Conservation (phyloP, 352 stramenopile genomes). For the Ophiocytium majus region DNA sequence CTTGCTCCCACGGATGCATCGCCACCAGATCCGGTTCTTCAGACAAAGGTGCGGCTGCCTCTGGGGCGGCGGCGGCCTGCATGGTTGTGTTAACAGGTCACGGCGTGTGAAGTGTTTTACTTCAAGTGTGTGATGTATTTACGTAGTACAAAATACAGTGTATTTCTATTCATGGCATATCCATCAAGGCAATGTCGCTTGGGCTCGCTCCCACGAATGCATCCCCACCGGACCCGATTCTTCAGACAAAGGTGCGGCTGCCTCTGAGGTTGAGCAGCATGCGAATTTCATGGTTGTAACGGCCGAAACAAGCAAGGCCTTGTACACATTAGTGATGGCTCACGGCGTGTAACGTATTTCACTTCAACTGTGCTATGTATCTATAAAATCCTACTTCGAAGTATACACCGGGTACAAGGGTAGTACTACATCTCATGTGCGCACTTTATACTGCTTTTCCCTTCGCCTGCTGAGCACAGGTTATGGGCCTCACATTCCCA, state of each 20-base stretch:
- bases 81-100: no score
- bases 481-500: slow-evolving; percentile 69
- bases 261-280: no score
- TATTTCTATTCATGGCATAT: slow-evolving; percentile 64
- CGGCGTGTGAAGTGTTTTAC: no score
- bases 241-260: slow-evolving; percentile 9
- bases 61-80: no score
- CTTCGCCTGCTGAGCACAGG: no score
- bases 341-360: no score
- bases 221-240: slow-evolving; percentile 39
- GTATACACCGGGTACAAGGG: background rate
- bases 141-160: no score
- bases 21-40: slow-evolving; percentile 36
- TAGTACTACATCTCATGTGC: background rate
- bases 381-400: no score
- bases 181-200: slow-evolving; percentile 71
- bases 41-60: no score
- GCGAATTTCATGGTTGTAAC: no score
- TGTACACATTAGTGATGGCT: no score
- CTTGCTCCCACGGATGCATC: slow-evolving; percentile 63
- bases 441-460: background rate
- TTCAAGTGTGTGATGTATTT: background rate
- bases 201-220: slow-evolving; percentile 65
- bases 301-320: background rate
- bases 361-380: background rate